Conservation (phyloP, 495 filamentous ascomycete species). For the Aspergillus cavernicola region DNA sequence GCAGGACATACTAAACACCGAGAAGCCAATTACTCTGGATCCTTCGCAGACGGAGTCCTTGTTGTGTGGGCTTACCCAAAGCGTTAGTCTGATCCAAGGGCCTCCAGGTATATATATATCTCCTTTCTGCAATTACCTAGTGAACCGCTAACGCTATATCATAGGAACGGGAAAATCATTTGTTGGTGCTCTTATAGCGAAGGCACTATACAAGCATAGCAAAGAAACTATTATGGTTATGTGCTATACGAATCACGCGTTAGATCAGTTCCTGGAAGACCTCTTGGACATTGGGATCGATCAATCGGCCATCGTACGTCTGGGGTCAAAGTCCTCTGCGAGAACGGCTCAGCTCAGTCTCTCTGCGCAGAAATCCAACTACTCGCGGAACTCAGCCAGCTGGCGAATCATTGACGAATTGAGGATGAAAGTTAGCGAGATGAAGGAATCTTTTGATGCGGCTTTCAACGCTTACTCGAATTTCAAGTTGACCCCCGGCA, state of each 20-base stretch:
- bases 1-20: conserved; percentile 26
- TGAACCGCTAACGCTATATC: not conserved
- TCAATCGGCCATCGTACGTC: conserved; percentile 51
- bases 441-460: conserved; percentile 11
- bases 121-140: not conserved
- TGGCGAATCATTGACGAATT: conserved; percentile 41
- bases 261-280: conserved; percentile 74
- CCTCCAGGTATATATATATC: conserved; percentile 57
- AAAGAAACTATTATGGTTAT: conserved; percentile 57
- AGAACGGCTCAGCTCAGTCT: conserved; percentile 48
- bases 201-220: conserved; percentile 52
- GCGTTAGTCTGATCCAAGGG: conserved; percentile 66
- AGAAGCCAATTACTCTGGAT: conserved; percentile 46
- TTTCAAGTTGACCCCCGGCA: conserved; percentile 1
- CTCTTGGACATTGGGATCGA: conserved; percentile 61
- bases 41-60: conserved; percentile 57
- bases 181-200: conserved; percentile 64
- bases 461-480: conserved; percentile 26
- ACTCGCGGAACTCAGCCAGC: conserved; percentile 14
- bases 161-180: conserved; percentile 79
- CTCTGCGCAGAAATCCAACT: conserved; percentile 38
- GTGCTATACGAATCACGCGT: conserved; percentile 67
- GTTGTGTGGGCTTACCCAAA: conserved; percentile 47
- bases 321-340: conserved; percentile 60
- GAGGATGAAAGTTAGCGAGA: conserved; percentile 22